phyloP scores from a whole-genome alignment of 345 rosid species.

The Salix purpurea region DNA sequence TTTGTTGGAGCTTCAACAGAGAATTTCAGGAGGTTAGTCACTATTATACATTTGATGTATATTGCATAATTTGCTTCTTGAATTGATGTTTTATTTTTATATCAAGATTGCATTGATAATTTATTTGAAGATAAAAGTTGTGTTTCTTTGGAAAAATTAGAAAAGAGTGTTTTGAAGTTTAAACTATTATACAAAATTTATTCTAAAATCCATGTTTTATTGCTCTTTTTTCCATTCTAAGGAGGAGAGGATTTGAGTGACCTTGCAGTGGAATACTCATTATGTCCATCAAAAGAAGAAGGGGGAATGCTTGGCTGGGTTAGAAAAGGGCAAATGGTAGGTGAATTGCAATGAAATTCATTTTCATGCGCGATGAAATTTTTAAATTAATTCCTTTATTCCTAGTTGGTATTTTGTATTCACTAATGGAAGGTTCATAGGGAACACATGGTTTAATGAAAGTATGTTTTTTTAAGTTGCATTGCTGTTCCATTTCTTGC shows the following conservation, averaged over 20 bases:
- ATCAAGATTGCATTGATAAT: background rate
- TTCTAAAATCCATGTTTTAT: background rate
- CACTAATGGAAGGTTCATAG: background rate
- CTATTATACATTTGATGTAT: background rate
- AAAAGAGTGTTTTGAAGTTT: background rate
- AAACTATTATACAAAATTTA: background rate
- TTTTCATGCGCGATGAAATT: background rate
- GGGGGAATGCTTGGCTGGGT: conserved; percentile 98
- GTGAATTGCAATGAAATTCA: conserved; percentile 1
- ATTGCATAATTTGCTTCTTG: background rate
- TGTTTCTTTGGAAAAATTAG: background rate
- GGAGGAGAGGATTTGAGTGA: conserved; percentile 92
- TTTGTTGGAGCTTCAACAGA: conserved; percentile 51
- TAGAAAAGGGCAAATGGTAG: conserved; percentile 80
- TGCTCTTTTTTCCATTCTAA: conserved; percentile 15
- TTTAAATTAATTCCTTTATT: background rate
- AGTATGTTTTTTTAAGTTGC: background rate
- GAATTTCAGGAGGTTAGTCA: conserved; percentile 49
- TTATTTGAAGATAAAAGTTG: background rate
- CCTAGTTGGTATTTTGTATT: background rate
- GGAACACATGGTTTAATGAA: background rate
- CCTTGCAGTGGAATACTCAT: conserved; percentile 74
- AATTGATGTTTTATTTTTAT: background rate
- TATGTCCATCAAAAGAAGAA: conserved; percentile 78
- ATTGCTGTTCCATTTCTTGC: background rate